A percentile compares a stretch with the other conserved stretches of the same genome.
Conservation (phyloP, 2,329 filamentous ascomycete species). For the Ustilaginoidea virens region DNA sequence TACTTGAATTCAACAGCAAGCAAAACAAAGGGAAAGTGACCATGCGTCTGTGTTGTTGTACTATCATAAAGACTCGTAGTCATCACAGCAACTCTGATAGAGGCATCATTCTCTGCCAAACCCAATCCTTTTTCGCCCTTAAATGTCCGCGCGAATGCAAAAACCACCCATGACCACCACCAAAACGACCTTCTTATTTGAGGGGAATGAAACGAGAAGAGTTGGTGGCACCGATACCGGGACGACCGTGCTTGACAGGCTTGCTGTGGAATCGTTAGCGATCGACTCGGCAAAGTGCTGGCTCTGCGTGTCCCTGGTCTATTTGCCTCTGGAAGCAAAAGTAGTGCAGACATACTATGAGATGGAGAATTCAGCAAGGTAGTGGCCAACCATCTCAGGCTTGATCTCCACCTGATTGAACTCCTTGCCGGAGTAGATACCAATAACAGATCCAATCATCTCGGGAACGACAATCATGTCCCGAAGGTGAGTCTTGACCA, state of each 20-base stretch:
- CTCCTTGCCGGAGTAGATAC: slow-evolving; percentile 99
- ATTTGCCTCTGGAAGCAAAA: background rate
- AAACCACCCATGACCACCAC: slow-evolving; percentile 30
- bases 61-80: slow-evolving; percentile 28
- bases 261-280: slow-evolving; percentile 55
- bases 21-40: slow-evolving; percentile 12
- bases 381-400: slow-evolving; percentile 99
- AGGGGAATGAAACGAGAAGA: slow-evolving; percentile 99
- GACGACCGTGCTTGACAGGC: slow-evolving; percentile 99
- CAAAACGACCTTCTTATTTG: slow-evolving; percentile 63
- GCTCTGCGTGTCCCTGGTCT: background rate
- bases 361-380: slow-evolving; percentile 98
- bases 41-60: slow-evolving; percentile 27
- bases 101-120: slow-evolving; percentile 31
- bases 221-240: slow-evolving; percentile 99
- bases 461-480: slow-evolving; percentile 99
- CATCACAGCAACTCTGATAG: slow-evolving; percentile 28
- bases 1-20: no score
- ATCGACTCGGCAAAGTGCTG: background rate
- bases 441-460: slow-evolving; percentile 98
- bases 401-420: slow-evolving; percentile 99
- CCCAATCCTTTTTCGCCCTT: slow-evolving; percentile 41
- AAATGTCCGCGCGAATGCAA: slow-evolving; percentile 40
- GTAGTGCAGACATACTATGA: slow-evolving; percentile 68
- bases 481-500: slow-evolving; percentile 98